Evolutionary conservation across 2,329 filamentous ascomycete species (phyloP), one percentile per base, ranked within the genome.

Genomic region (Myriangium duriaei): DNA sequence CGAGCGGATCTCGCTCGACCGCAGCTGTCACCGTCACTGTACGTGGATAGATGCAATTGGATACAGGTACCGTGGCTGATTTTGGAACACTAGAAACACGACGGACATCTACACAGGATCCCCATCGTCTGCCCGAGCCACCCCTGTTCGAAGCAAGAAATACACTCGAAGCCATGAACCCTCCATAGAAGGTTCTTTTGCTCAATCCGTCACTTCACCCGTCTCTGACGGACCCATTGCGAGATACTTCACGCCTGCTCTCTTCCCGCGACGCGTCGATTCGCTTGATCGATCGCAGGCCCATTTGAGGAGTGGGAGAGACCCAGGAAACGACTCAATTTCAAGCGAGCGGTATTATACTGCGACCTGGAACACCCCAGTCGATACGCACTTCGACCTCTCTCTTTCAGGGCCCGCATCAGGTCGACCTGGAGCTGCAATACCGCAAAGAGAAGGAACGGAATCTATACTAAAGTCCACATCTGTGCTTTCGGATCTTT

Each of bases 1-100:
- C 26, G 42, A 39, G 39, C 37, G 42, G 37, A 18, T 26, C 19
- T 13, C 12, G 5, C 29, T 42, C 40, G 42, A 36, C 42, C 39
- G 35, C 29, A 35, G 42, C 42, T 44, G 29, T 41, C 36, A 26
- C n/a, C n/a, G n/a, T 26, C 21, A 26, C 7, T n/a, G 21, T 26
- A 19, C 36, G 29, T 30, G 9, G 16, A 39, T 15, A 26, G 29
- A 19, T 39, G 32, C 14, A 3, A 11, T 4, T 7, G 10, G 11
- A 19, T 10, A 14, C 15, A 18, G 12, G 5, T 15, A 29, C 12
- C 13, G 19, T 18, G 2, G 16, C 35, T 37, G 28, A 37, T 11
- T 13, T 17, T 11, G 5, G 4, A 9, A 24, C 16, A 16, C 10
- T 15, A 32, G 19, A 13, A 19, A 24, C 36, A 39, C 18, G 11